Percentiles rank a stretch among this genome's conserved stretches.
phyloP scores from a whole-genome alignment of 768 basidiomycete genomes.

The Leccinum imitatum region DNA sequence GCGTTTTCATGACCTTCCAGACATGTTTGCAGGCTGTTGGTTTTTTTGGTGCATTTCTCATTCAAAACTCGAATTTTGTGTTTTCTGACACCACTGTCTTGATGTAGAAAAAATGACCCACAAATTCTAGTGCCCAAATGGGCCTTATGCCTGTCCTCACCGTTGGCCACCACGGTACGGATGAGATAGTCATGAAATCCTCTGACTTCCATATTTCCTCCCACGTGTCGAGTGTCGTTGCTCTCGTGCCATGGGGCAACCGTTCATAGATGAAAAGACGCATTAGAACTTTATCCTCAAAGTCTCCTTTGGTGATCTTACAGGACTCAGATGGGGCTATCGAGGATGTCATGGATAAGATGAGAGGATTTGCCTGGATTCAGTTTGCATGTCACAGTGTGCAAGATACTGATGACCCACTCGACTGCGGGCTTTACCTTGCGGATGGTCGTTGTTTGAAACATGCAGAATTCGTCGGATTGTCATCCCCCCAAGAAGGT shows the following conservation, averaged over 20 bases:
- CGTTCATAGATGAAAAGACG: background rate
- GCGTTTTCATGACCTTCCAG: background rate
- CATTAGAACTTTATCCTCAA: background rate
- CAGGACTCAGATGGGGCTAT: background rate
- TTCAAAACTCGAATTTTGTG: background rate
- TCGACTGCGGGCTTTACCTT: constrained; percentile 20
- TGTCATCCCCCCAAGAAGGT: constrained; percentile 15
- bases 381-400: constrained; percentile 35
- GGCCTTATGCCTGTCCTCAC: background rate
- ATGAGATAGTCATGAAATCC: background rate
- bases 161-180: background rate
- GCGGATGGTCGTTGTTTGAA: background rate
- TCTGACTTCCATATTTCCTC: background rate
- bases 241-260: background rate
- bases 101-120: background rate
- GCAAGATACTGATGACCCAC: constrained; percentile 20
- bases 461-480: background rate
- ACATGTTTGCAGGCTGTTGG: background rate
- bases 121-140: background rate
- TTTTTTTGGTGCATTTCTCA: background rate
- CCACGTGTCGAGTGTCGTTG: background rate
- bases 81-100: background rate
- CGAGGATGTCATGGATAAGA: background rate
- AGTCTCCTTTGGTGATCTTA: background rate
- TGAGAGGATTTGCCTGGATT: constrained; percentile 7